A percentile compares a stretch with the other conserved stretches of the same genome.
phyloP scores from a whole-genome alignment of 2,329 filamentous ascomycete genomes.

The Hymenoscyphus infarciens region DNA sequence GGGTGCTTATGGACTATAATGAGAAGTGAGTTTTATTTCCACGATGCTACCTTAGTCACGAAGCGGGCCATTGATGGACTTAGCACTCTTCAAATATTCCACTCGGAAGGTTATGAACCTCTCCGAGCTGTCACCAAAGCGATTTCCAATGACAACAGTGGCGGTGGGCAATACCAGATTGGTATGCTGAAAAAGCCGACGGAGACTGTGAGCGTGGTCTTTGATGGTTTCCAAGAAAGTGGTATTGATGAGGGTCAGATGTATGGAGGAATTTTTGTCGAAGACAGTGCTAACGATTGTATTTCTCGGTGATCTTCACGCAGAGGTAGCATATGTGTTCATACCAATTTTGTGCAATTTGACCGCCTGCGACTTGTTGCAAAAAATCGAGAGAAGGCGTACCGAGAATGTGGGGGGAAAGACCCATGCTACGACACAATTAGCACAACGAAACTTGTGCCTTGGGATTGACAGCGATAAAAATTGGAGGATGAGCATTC shows the following conservation, averaged over 20 bases:
- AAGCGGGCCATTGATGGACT: slow-evolving; percentile 19
- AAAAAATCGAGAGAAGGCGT: too few species aligned
- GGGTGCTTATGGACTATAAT: slow-evolving; percentile 52
- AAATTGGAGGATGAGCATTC: too few species aligned
- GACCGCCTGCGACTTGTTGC: too few species aligned
- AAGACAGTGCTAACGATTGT: slow-evolving; percentile 44
- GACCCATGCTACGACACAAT: too few species aligned
- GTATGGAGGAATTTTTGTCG: slow-evolving; percentile 50
- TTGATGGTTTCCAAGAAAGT: slow-evolving; percentile 45
- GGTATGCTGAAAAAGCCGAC: slow-evolving; percentile 58
- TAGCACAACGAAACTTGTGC: too few species aligned
- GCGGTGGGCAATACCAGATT: slow-evolving; percentile 58
- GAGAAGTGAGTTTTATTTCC: slow-evolving; percentile 43
- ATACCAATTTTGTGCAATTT: too few species aligned
- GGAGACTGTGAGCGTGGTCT: slow-evolving; percentile 42
- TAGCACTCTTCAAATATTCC: slow-evolving; percentile 55
- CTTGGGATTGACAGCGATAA: too few species aligned
- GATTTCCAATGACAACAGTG: slow-evolving; percentile 48
- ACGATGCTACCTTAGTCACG: too few species aligned
- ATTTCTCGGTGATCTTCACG: slow-evolving; percentile 33
- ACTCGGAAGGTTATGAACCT: slow-evolving; percentile 45
- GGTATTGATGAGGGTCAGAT: slow-evolving; percentile 50
- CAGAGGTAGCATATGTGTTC: too few species aligned
- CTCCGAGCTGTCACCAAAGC: slow-evolving; percentile 46
- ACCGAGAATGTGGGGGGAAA: too few species aligned